Evolutionary conservation across 257 asterid species (phyloP).

Genomic region (Petunia secreta): DNA sequence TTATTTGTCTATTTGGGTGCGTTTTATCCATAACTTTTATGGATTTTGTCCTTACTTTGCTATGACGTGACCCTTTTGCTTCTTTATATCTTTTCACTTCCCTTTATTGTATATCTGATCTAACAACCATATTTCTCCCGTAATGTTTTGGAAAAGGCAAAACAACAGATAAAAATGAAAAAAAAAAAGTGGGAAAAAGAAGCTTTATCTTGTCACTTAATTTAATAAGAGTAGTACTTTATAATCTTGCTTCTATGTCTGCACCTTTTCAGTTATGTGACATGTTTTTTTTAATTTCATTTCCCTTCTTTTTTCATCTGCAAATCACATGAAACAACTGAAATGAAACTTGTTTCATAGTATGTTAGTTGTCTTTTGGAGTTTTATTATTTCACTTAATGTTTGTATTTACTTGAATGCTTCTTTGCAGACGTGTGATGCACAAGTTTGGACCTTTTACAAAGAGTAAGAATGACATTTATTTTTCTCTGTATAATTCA

Average conservation of each 20-base stretch:
- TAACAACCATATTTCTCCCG: neutral
- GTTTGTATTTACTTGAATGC: neutral
- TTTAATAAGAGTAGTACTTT: neutral
- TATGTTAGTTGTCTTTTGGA: neutral
- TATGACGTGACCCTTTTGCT: conserved; percentile 15
- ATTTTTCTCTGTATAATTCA: neutral
- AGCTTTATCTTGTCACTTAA: neutral
- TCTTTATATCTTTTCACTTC: neutral
- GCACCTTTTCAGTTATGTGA: neutral
- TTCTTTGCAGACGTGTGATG: neutral
- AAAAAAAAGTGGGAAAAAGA: neutral
- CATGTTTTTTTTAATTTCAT: neutral
- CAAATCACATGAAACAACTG: conserved; percentile 21
- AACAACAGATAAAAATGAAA: neutral
- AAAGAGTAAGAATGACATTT: neutral
- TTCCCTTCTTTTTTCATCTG: neutral
- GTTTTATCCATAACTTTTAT: conserved; percentile 2
- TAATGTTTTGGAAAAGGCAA: neutral
- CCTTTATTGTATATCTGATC: neutral
- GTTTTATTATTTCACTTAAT: neutral
- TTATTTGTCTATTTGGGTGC: conserved; percentile 24
- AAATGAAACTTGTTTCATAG: neutral
- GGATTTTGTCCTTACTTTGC: conserved; percentile 3
- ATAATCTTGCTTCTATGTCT: neutral
- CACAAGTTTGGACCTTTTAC: conserved; percentile 5